phyloP scores from a whole-genome alignment of 495 filamentous ascomycete genomes.

The Xylaria bambusicola region DNA sequence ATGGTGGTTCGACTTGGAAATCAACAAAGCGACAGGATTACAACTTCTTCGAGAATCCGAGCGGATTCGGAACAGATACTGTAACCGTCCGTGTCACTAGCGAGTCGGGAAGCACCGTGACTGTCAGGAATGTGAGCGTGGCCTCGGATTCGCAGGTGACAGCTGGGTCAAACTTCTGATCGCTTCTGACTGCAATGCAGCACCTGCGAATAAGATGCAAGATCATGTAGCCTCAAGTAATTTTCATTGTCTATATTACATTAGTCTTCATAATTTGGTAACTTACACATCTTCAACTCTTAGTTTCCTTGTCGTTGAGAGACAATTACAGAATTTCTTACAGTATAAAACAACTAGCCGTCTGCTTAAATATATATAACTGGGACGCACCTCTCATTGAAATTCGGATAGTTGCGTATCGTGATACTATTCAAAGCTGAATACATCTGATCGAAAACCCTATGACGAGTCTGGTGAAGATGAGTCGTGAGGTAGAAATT shows the following conservation, averaged over 20 bases:
- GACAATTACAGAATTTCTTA: too few relatives aligned
- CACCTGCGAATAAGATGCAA: neutral
- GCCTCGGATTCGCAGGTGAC: slow-evolving; percentile 20
- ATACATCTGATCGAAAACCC: too few relatives aligned
- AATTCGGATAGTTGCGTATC: too few relatives aligned
- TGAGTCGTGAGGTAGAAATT: too few relatives aligned
- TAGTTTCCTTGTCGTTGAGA: neutral
- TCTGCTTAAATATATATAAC: too few relatives aligned
- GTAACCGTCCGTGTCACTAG: slow-evolving; percentile 56
- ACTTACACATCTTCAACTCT: neutral
- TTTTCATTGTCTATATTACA: slow-evolving; percentile 12
- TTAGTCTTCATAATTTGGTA: slow-evolving; percentile 2
- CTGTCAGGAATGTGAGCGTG: slow-evolving; percentile 27
- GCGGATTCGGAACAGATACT: slow-evolving; percentile 53
- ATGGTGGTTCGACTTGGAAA: slow-evolving; percentile 56
- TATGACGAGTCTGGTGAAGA: too few relatives aligned
- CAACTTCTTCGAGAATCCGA: slow-evolving; percentile 61
- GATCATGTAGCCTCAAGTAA: neutral
- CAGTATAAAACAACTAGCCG: too few relatives aligned
- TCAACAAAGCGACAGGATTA: slow-evolving; percentile 51
- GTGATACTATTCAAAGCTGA: too few relatives aligned
- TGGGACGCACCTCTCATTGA: too few relatives aligned
- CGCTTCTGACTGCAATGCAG: neutral
- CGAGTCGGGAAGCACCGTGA: slow-evolving; percentile 18
- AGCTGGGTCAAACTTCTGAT: slow-evolving; percentile 29